phyloP scores from a whole-genome alignment of 164 flowering plant species.

The Vitis rotundifolia region DNA sequence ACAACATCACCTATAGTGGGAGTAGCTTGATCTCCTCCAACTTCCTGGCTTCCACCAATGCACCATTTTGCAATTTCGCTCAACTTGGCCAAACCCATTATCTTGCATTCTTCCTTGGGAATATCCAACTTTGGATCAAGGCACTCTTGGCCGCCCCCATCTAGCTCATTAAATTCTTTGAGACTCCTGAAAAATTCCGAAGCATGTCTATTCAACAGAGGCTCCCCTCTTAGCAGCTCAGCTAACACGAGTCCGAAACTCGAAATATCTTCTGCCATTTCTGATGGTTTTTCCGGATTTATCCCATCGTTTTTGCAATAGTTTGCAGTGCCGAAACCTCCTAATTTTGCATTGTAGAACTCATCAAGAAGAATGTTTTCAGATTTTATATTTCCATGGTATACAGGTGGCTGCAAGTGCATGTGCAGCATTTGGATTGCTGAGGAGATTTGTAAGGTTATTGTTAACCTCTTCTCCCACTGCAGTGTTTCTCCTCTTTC shows the following conservation, averaged over 20 bases:
- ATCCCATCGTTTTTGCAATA: slow-evolving; percentile 2
- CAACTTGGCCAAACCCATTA: slow-evolving; percentile 24
- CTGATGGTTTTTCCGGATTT: not conserved
- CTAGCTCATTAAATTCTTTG: slow-evolving; percentile 9
- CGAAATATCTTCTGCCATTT: slow-evolving; percentile 6
- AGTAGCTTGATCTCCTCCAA: slow-evolving; percentile 1
- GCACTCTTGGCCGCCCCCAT: slow-evolving; percentile 1
- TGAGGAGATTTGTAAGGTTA: slow-evolving; percentile 10
- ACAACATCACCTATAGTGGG: slow-evolving; percentile 16
- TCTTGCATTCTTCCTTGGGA: slow-evolving; percentile 20
- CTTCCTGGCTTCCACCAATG: slow-evolving; percentile 8
- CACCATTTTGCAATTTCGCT: slow-evolving; percentile 33
- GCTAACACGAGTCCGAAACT: slow-evolving; percentile 9
- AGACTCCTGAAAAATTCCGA: not conserved
- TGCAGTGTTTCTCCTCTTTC: slow-evolving; percentile 16
- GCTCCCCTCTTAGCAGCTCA: slow-evolving; percentile 12
- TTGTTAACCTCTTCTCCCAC: slow-evolving; percentile 15
- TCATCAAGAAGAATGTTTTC: slow-evolving; percentile 14
- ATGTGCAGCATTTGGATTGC: slow-evolving; percentile 18
- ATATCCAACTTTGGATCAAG: slow-evolving; percentile 25
- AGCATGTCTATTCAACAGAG: slow-evolving; percentile 1
- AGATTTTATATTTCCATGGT: slow-evolving; percentile 16
- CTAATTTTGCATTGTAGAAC: slow-evolving; percentile 11
- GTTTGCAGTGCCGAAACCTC: slow-evolving; percentile 13
- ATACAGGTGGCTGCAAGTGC: slow-evolving; percentile 12